Conservation (phyloP, 177 flowering plant genomes). For the Vitis hybrid region DNA sequence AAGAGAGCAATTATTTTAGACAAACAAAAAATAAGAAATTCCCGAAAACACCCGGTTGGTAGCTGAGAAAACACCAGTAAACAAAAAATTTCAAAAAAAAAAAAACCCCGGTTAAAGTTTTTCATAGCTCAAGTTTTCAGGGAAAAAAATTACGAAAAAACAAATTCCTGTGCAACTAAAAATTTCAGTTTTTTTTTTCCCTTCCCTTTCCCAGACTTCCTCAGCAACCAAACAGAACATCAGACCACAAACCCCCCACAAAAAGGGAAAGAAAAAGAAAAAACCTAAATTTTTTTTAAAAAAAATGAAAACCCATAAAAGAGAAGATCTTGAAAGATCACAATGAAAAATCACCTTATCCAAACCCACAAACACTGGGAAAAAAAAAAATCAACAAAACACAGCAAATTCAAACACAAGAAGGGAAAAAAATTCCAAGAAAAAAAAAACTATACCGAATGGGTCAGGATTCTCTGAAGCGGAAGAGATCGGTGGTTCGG, state of each 20-base stretch:
- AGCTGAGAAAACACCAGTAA: too few relatives aligned
- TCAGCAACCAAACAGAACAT: neutral
- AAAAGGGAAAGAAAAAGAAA: neutral
- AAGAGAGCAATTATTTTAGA: too few relatives aligned
- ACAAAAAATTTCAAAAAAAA: neutral
- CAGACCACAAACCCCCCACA: neutral
- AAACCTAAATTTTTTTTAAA: neutral
- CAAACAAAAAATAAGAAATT: too few relatives aligned
- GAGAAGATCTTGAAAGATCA: neutral
- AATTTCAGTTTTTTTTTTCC: neutral
- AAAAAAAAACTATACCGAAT: neutral
- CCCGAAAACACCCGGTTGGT: too few relatives aligned
- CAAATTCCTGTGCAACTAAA: neutral
- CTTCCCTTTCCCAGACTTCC: neutral
- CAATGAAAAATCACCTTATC: neutral
- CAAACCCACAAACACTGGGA: neutral
- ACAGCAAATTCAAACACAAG: neutral
- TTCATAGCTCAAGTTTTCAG: neutral
- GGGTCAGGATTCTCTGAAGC: neutral
- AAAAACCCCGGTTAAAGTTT: neutral
- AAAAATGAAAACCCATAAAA: neutral
- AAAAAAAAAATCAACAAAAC: neutral
- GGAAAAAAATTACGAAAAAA: neutral
- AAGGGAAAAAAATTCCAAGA: neutral
- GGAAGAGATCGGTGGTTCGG: neutral